A percentile compares a stretch with the other conserved stretches of the same genome.
These are phyloP conservation scores for Ustilago loliicola DNA, from an alignment of 1,284 basidiomycete genomes.

Conservation along the genomic window DNA sequence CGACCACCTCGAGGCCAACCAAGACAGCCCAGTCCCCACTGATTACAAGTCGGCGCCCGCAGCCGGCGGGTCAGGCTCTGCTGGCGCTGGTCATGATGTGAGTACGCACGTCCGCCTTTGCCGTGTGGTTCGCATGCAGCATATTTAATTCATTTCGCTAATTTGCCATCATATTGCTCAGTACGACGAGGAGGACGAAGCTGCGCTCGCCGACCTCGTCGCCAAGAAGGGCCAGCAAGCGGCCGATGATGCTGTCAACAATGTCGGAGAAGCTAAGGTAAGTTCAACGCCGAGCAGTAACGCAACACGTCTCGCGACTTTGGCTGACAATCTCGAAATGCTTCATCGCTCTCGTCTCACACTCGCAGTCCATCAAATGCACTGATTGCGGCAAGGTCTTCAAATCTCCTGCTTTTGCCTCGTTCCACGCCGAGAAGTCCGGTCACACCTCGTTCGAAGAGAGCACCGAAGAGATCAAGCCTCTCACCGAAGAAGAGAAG, in stretches of 20 bases:
- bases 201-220: conserved; percentile 55
- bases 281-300: background rate
- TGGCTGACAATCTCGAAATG: background rate
- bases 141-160: background rate
- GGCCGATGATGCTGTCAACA: conserved; percentile 49
- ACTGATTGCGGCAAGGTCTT: conserved; percentile 66
- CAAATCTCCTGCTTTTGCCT: conserved; percentile 87
- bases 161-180: background rate
- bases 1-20: conserved; percentile 68
- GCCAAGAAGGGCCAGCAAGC: conserved; percentile 57
- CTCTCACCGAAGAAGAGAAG: conserved; percentile 95
- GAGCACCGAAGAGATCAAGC: conserved; percentile 93
- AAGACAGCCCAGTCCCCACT: conserved; percentile 59
- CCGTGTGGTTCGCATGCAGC: background rate
- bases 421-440: conserved; percentile 93
- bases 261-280: conserved; percentile 58
- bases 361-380: conserved; percentile 64
- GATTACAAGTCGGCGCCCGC: conserved; percentile 48
- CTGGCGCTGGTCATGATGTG: conserved; percentile 36
- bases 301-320: background rate
- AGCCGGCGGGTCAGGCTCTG: conserved; percentile 18
- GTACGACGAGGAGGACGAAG: conserved; percentile 64
- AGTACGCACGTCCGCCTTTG: background rate
- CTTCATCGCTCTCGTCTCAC: too few relatives aligned
- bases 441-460: conserved; percentile 91